phyloP scores from a whole-genome alignment of 2,329 filamentous ascomycete species.

The Nemania sp. region DNA sequence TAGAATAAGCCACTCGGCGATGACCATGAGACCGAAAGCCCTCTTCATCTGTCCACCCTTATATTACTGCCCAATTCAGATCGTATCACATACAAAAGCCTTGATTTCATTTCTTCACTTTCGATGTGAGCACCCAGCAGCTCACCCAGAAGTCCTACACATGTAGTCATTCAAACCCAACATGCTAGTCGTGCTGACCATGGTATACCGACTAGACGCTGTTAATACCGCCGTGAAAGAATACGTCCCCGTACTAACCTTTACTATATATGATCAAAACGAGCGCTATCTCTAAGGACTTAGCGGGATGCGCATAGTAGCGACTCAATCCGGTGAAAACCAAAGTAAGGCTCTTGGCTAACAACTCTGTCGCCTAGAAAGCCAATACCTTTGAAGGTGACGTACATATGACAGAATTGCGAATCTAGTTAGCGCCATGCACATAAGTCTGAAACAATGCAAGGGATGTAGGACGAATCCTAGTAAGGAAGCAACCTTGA shows the following conservation, averaged over 20 bases:
- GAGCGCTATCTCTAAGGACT: no score
- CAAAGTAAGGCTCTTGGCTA: not conserved
- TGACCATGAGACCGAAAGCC: not conserved
- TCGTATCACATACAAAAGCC: not conserved
- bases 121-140: not conserved
- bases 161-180: not conserved
- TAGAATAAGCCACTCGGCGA: not conserved
- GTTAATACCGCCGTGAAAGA: not conserved
- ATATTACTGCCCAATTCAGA: not conserved
- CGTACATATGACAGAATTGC: not conserved
- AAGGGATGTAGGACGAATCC: not conserved
- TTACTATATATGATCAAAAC: not conserved
- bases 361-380: not conserved
- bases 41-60: not conserved
- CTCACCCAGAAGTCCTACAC: no score
- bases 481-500: not conserved
- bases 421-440: not conserved
- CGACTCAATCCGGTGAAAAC: not conserved
- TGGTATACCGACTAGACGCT: not conserved
- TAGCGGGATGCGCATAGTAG: no score
- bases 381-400: not conserved
- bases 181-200: not conserved
- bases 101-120: not conserved
- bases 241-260: not conserved
- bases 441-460: slow-evolving; percentile 4